Evolutionary conservation across 345 rosid species (phyloP).

Genomic region (Hypericum androsaemum): DNA sequence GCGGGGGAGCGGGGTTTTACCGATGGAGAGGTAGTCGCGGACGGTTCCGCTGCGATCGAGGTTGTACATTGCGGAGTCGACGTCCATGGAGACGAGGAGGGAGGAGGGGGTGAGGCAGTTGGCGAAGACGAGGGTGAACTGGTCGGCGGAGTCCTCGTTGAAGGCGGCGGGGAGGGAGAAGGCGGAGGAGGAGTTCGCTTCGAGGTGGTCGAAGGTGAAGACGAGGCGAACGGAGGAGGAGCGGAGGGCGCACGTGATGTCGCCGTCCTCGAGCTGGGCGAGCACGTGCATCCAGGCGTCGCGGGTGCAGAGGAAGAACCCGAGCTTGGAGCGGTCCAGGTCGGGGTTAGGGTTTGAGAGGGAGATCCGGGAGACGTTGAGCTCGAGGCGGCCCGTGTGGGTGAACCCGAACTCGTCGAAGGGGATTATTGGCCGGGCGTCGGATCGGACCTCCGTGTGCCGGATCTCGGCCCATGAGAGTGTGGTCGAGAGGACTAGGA

Average conservation of each 20-base stretch:
- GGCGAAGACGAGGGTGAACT: constrained; percentile 70
- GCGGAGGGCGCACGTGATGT: no score
- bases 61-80: constrained; percentile 78
- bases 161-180: constrained; percentile 14
- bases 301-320: constrained; percentile 89
- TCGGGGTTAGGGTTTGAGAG: constrained; percentile 45
- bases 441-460: constrained; percentile 60
- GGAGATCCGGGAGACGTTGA: constrained; percentile 42
- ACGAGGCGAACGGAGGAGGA: constrained; percentile 57
- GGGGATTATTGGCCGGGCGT: constrained; percentile 54
- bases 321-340: constrained; percentile 57
- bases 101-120: constrained; percentile 71
- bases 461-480: constrained; percentile 56
- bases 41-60: constrained; percentile 43
- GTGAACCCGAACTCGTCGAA: constrained; percentile 89
- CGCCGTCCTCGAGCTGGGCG: no score
- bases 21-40: constrained; percentile 87
- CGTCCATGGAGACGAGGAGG: constrained; percentile 63
- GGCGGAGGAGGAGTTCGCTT: constrained; percentile 19
- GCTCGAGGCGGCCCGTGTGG: constrained; percentile 75
- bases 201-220: constrained; percentile 49
- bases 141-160: constrained; percentile 49
- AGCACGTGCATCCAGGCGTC: constrained; percentile 77
- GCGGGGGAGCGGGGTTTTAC: constrained; percentile 68
- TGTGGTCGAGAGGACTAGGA: constrained; percentile 21